A percentile compares a stretch with the other conserved stretches of the same genome.
These are phyloP conservation scores for Psilocybe azurescens DNA, from an alignment of 768 basidiomycete species.

Conservation along the genomic window DNA sequence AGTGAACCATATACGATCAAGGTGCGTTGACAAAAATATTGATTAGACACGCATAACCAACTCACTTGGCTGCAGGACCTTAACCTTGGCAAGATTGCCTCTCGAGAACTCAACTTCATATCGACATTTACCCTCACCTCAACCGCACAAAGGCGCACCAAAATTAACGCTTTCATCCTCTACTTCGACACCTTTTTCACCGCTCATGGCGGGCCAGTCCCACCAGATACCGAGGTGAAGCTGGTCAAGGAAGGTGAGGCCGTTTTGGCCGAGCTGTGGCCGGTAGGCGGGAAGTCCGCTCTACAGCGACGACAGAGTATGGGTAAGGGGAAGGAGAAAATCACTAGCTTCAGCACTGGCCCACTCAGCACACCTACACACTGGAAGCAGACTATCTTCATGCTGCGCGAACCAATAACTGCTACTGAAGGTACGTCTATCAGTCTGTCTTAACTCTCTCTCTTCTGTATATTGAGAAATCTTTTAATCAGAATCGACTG, in stretches of 20 bases:
- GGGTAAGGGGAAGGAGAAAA: constrained; percentile 49
- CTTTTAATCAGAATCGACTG: constrained; percentile 60
- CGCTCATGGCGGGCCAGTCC: constrained; percentile 52
- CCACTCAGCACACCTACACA: constrained; percentile 89
- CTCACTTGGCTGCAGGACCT: constrained; percentile 63
- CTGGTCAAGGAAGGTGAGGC: constrained; percentile 62
- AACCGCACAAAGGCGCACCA: constrained; percentile 60
- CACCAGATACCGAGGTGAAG: constrained; percentile 57
- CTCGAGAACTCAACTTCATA: constrained; percentile 80
- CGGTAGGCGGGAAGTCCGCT: constrained; percentile 69
- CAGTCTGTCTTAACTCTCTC: not conserved
- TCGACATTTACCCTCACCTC: constrained; percentile 80
- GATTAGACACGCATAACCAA: not conserved
- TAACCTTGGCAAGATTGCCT: constrained; percentile 63
- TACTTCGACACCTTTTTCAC: constrained; percentile 98
- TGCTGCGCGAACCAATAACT: constrained; percentile 80
- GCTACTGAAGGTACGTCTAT: constrained; percentile 71
- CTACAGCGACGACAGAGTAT: constrained; percentile 64
- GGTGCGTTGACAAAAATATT: constrained; percentile 43
- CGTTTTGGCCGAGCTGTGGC: constrained; percentile 82
- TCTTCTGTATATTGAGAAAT: not conserved
- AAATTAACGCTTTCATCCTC: constrained; percentile 80
- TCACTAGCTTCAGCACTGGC: constrained; percentile 89
- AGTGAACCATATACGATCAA: constrained; percentile 71
- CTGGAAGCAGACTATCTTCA: constrained; percentile 95